These are phyloP conservation scores for Magnolia changhungtana DNA, from an alignment of 164 flowering plant species.

Conservation along the genomic window DNA sequence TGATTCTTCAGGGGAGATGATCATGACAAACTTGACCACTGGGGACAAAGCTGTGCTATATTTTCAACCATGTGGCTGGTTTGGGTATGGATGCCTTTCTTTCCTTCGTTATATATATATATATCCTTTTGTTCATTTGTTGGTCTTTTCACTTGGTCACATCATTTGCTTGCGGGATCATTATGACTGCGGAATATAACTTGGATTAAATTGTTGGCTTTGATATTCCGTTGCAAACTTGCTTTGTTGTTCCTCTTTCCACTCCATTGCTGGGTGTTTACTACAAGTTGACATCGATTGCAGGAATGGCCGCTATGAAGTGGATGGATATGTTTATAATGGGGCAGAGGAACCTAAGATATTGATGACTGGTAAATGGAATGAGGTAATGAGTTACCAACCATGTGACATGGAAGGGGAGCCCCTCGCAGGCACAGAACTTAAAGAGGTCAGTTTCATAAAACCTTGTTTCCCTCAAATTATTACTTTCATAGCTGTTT, in stretches of 20 bases:
- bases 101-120: neutral
- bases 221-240: neutral
- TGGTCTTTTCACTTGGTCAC: neutral
- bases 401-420: constrained; percentile 86
- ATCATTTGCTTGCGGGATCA: neutral
- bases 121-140: neutral
- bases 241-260: neutral
- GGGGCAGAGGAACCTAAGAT: constrained; percentile 76
- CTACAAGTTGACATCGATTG: constrained; percentile 8
- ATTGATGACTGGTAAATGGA: constrained; percentile 91
- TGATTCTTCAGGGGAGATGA: constrained; percentile 84
- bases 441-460: constrained; percentile 54
- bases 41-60: constrained; percentile 50
- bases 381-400: constrained; percentile 74
- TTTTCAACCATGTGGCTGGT: constrained; percentile 53
- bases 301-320: constrained; percentile 88
- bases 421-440: constrained; percentile 69
- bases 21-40: constrained; percentile 61
- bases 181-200: neutral
- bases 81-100: constrained; percentile 35
- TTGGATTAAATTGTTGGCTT: neutral
- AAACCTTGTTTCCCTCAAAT: neutral
- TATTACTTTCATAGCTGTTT: neutral
- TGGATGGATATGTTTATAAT: constrained; percentile 85
- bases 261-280: neutral